A percentile compares a stretch with the other conserved stretches of the same genome.
These are phyloP conservation scores for Piloderma croceum DNA, from an alignment of 768 basidiomycete species.

Conservation along the genomic window DNA sequence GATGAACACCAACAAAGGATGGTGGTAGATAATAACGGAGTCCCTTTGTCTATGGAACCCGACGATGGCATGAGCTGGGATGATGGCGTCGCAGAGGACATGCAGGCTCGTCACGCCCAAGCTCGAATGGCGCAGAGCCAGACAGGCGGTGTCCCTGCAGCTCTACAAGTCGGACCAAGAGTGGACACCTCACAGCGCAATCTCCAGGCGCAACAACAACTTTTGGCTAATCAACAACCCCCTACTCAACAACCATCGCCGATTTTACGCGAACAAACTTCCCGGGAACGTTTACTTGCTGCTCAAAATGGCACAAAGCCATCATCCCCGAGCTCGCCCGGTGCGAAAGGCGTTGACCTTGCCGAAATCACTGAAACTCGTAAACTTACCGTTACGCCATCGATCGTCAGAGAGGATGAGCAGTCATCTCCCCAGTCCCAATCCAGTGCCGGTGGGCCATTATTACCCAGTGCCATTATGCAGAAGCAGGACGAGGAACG, in stretches of 20 bases:
- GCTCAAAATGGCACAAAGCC: conserved; percentile 26
- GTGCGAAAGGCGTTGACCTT: conserved; percentile 49
- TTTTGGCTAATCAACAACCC: conserved; percentile 17
- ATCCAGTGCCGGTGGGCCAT: conserved; percentile 15
- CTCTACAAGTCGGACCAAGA: conserved; percentile 29
- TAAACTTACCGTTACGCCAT: conserved; percentile 73
- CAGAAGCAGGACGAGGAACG: conserved; percentile 49
- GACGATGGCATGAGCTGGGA: conserved; percentile 92
- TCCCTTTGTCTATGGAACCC: conserved; percentile 45
- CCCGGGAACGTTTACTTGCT: conserved; percentile 42
- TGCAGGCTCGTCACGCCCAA: conserved; percentile 31
- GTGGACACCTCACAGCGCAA: conserved; percentile 26
- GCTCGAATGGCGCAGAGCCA: conserved; percentile 16
- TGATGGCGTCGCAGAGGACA: conserved; percentile 53
- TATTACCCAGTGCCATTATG: conserved; percentile 35
- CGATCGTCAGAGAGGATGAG: conserved; percentile 56
- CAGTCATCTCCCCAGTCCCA: conserved; percentile 18
- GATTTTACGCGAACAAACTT: conserved; percentile 37
- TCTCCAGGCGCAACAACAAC: conserved; percentile 29
- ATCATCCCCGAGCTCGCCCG: conserved; percentile 19
- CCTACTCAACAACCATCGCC: conserved; percentile 20
- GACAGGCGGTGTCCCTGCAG: conserved; percentile 26
- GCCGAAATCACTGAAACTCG: conserved; percentile 67
- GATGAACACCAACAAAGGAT: conserved; percentile 47
- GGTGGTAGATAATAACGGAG: conserved; percentile 21